Evolutionary conservation across 495 filamentous ascomycete species (phyloP).

Genomic region (Parathielavia hyrcaniae): DNA sequence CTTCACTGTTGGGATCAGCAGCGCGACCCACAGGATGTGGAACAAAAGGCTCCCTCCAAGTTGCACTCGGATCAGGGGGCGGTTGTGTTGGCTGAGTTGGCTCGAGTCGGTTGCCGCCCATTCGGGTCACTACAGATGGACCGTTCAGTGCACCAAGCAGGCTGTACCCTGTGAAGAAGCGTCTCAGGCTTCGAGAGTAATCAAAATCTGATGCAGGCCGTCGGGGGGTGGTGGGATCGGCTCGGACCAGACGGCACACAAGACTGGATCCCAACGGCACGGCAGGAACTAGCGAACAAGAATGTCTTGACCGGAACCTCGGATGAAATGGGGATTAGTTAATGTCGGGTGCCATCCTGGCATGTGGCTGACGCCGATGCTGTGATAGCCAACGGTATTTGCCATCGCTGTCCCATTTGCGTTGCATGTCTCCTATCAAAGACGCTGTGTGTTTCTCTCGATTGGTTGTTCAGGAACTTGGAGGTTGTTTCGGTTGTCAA

Average conservation of each 20-base stretch:
- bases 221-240: too few species aligned
- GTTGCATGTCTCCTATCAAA: too few species aligned
- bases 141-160: background rate
- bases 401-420: too few species aligned
- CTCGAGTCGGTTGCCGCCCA: slow-evolving; percentile 10
- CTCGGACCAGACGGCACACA: too few species aligned
- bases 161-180: background rate
- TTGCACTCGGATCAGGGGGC: slow-evolving; percentile 2
- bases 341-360: background rate
- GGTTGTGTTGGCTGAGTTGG: too few species aligned
- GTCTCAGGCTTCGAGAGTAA: too few species aligned
- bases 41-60: slow-evolving; percentile 6
- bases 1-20: slow-evolving; percentile 9
- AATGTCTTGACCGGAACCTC: background rate
- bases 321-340: background rate
- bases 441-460: too few species aligned
- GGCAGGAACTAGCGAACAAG: background rate
- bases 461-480: too few species aligned
- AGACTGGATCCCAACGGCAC: too few species aligned
- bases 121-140: background rate
- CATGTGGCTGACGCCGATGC: background rate
- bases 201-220: too few species aligned
- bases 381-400: too few species aligned
- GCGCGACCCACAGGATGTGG: slow-evolving; percentile 15
- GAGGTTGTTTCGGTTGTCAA: too few species aligned